phyloP scores from a whole-genome alignment of 352 stramenopile species.

The Elongisporangium prolatum region DNA sequence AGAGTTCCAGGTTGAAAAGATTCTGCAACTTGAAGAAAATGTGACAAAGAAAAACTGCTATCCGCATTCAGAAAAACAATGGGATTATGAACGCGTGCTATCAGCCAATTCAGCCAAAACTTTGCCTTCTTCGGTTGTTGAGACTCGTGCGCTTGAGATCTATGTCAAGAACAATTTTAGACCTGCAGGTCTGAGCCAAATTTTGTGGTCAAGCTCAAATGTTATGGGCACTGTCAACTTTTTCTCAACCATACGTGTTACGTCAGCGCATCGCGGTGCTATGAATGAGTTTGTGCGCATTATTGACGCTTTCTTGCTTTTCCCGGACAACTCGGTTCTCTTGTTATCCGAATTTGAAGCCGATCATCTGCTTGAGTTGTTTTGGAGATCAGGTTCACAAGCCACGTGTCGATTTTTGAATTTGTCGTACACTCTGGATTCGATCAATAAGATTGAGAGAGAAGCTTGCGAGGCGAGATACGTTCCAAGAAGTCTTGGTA shows the following conservation, averaged over 20 bases:
- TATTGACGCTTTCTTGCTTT: slow-evolving; percentile 33
- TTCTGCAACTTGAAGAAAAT: slow-evolving; percentile 30
- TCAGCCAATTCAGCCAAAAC: slow-evolving; percentile 3
- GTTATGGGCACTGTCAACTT: slow-evolving; percentile 48
- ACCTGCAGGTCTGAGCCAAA: slow-evolving; percentile 6
- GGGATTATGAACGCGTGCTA: slow-evolving; percentile 16
- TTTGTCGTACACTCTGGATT: slow-evolving; percentile 16
- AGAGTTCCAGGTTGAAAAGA: slow-evolving; percentile 52
- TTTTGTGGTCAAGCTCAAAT: slow-evolving; percentile 19
- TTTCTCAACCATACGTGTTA: slow-evolving; percentile 17
- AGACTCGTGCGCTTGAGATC: neutral
- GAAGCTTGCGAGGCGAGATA: neutral
- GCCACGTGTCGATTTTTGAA: slow-evolving; percentile 19
- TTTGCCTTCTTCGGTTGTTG: neutral
- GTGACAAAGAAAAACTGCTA: slow-evolving; percentile 3
- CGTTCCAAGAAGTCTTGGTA: slow-evolving; percentile 10
- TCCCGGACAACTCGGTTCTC: slow-evolving; percentile 30
- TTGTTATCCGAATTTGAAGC: slow-evolving; percentile 35
- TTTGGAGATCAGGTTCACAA: slow-evolving; percentile 13
- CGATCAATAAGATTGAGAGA: slow-evolving; percentile 5
- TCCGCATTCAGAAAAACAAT: slow-evolving; percentile 17
- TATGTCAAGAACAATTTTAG: neutral
- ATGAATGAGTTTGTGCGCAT: slow-evolving; percentile 25
- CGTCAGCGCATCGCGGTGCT: neutral
- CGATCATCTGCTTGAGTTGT: slow-evolving; percentile 26